Conservation (phyloP, 495 filamentous ascomycete genomes). For the Aspergillus heteromorphus region DNA sequence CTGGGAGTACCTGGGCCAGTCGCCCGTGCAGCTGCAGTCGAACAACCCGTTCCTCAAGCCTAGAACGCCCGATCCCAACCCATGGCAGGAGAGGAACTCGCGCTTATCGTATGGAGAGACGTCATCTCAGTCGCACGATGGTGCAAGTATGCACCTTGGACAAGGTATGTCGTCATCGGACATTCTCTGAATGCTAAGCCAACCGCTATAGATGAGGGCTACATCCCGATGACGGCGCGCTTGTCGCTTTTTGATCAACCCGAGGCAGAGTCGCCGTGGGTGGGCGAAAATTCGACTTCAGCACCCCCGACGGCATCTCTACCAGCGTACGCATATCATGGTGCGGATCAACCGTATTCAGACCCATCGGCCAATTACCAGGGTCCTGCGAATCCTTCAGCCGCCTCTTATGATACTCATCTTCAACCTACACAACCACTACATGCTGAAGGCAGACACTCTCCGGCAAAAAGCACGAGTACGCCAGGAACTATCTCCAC, state of each 20-base stretch:
- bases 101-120: slow-evolving; percentile 18
- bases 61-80: slow-evolving; percentile 18
- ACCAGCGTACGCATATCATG: neutral
- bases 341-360: neutral
- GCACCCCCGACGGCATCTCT: neutral
- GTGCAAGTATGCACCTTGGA: slow-evolving; percentile 25
- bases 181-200: neutral
- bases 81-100: slow-evolving; percentile 22
- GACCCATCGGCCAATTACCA: neutral
- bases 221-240: slow-evolving; percentile 44
- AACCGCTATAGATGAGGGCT: slow-evolving; percentile 31
- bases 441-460: slow-evolving; percentile 10
- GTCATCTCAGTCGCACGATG: slow-evolving; percentile 17
- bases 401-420: neutral
- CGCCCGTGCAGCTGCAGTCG: slow-evolving; percentile 33
- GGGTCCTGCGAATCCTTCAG: neutral
- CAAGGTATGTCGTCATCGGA: slow-evolving; percentile 24
- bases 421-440: slow-evolving; percentile 4
- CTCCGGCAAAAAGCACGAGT: slow-evolving; percentile 18
- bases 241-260: slow-evolving; percentile 35
- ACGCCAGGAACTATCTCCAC: slow-evolving; percentile 24
- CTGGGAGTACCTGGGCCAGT: slow-evolving; percentile 18
- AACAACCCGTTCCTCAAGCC: slow-evolving; percentile 43
- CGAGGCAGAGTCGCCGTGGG: slow-evolving; percentile 23
- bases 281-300: slow-evolving; percentile 11